phyloP scores from a whole-genome alignment of 176 grass and related monocot species.

The Phyllostachys edulis region DNA sequence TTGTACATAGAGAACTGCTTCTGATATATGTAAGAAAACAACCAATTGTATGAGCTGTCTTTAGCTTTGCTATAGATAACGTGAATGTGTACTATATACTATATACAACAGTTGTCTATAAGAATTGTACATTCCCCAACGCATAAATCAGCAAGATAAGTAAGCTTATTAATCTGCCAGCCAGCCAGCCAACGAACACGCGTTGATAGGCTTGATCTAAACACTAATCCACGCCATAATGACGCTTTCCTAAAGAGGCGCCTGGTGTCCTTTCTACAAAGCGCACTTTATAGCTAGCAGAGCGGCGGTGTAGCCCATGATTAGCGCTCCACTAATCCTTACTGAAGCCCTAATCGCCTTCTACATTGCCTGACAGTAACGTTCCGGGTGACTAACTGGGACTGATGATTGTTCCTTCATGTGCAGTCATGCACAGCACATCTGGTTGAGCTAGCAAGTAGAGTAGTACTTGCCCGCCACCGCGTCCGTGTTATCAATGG shows the following conservation, averaged over 20 bases:
- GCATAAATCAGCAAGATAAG: neutral
- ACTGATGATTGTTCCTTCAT: neutral
- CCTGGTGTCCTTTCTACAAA: neutral
- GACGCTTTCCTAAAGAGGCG: neutral
- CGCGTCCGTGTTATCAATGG: no score
- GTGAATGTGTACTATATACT: no score
- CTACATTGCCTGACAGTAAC: neutral
- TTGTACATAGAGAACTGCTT: no score
- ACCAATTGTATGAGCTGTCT: no score
- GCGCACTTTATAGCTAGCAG: neutral
- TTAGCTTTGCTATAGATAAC: no score
- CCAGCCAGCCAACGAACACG: no score
- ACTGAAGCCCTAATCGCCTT: neutral
- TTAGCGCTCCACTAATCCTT: constrained; percentile 5
- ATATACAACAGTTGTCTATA: no score
- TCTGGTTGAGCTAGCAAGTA: neutral
- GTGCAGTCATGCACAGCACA: neutral
- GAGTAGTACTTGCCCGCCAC: no score
- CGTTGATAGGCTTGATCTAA: neutral
- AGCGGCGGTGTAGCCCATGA: neutral
- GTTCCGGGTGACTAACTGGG: neutral
- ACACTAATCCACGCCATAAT: neutral
- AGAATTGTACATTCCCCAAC: no score
- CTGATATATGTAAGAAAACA: no score
- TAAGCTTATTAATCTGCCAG: neutral